Conservation (phyloP, 2,329 filamentous ascomycete species). For the Fusarium chlamydosporum region DNA sequence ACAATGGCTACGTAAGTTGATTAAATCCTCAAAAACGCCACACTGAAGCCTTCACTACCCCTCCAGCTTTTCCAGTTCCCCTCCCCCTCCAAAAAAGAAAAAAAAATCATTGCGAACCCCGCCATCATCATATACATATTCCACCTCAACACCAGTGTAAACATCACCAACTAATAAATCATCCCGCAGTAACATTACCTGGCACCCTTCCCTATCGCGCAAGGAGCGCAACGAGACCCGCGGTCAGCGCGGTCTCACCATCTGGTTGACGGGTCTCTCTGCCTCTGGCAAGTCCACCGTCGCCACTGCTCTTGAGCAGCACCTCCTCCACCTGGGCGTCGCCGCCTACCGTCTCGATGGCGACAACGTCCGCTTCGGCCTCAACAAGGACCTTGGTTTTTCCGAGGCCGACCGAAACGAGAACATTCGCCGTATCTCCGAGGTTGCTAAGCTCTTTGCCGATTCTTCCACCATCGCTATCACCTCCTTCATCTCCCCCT, state of each 20-base stretch:
- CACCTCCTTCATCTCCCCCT: conserved; percentile 97
- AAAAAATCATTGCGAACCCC: conserved; percentile 33
- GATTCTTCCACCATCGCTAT: conserved; percentile 89
- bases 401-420: conserved; percentile 93
- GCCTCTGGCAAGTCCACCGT: conserved; percentile 98
- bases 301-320: conserved; percentile 95
- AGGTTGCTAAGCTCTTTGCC: conserved; percentile 97
- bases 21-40: not conserved
- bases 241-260: conserved; percentile 90
- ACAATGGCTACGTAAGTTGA: conserved; percentile 56
- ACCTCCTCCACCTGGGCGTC: conserved; percentile 87
- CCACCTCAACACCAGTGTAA: conserved; percentile 27
- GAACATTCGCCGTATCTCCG: conserved; percentile 96
- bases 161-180: conserved; percentile 25
- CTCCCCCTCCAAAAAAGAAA: conserved; percentile 17
- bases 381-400: conserved; percentile 98
- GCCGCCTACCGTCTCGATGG: conserved; percentile 94
- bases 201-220: conserved; percentile 86
- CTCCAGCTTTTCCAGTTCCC: conserved; percentile 7
- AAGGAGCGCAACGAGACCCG: conserved; percentile 80
- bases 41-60: conserved; percentile 9
- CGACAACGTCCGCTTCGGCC: conserved; percentile 97
- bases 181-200: conserved; percentile 83
- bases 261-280: conserved; percentile 98
- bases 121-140: conserved; percentile 29